Evolutionary conservation across 2,329 filamentous ascomycete genomes (phyloP).

Genomic region (Raffaelea arxii): DNA sequence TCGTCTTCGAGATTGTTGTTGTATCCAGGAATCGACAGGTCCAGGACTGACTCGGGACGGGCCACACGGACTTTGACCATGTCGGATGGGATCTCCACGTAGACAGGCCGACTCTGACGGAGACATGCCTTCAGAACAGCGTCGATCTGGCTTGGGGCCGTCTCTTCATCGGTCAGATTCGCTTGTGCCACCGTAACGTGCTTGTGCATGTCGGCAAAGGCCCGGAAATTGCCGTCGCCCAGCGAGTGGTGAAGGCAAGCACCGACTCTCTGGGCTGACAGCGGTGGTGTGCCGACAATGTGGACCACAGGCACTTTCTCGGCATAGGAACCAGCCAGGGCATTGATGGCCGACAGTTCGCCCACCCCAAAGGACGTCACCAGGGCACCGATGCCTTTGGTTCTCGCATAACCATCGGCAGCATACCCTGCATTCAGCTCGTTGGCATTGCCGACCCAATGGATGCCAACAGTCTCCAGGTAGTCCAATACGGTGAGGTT

Average conservation of each 20-base stretch:
- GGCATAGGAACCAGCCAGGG: slow-evolving; percentile 62
- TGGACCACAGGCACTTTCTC: slow-evolving; percentile 65
- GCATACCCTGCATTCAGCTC: slow-evolving; percentile 69
- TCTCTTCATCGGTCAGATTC: neutral
- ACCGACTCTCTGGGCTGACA: slow-evolving; percentile 18
- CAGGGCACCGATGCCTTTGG: slow-evolving; percentile 60
- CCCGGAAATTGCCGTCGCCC: slow-evolving; percentile 45
- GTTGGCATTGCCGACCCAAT: slow-evolving; percentile 62
- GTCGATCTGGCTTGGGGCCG: slow-evolving; percentile 32
- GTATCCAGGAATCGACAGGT: neutral
- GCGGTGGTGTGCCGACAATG: slow-evolving; percentile 47
- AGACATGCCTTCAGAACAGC: slow-evolving; percentile 36
- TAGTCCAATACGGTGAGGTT: slow-evolving; percentile 62
- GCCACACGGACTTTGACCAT: slow-evolving; percentile 24
- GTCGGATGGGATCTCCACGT: slow-evolving; percentile 45
- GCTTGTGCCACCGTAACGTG: slow-evolving; percentile 1
- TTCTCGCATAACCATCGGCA: slow-evolving; percentile 69
- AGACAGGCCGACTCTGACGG: slow-evolving; percentile 43
- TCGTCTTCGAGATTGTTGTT: neutral
- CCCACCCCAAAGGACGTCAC: slow-evolving; percentile 71
- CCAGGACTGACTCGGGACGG: neutral
- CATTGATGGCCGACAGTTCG: slow-evolving; percentile 65
- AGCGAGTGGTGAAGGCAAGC: slow-evolving; percentile 58
- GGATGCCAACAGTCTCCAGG: slow-evolving; percentile 45
- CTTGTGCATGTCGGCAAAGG: slow-evolving; percentile 1